Evolutionary conservation across 495 filamentous ascomycete species (phyloP).

Genomic region (Aspergillus bridgeri): DNA sequence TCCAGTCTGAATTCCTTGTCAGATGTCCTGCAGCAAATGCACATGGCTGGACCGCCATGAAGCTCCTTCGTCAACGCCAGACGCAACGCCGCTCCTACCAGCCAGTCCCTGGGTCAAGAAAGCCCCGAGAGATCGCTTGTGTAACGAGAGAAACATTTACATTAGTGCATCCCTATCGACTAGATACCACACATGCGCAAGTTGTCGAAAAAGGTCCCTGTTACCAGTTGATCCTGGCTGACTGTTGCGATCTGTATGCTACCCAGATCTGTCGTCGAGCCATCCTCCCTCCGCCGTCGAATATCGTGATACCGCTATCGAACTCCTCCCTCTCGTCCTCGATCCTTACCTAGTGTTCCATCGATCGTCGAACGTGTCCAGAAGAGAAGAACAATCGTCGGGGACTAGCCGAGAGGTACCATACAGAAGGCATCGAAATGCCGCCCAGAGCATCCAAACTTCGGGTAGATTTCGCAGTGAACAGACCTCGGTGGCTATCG

Average conservation of each 20-base stretch:
- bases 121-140: constrained; percentile 1
- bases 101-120: background rate
- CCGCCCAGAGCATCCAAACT: constrained; percentile 13
- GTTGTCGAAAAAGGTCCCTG: constrained; percentile 26
- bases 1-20: constrained; percentile 26
- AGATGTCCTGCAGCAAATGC: constrained; percentile 22
- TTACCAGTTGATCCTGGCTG: constrained; percentile 29
- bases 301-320: too few relatives aligned
- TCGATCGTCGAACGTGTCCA: background rate
- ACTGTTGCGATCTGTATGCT: constrained; percentile 40
- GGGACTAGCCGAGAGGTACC: constrained; percentile 22
- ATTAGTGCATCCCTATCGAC: constrained; percentile 12
- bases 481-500: constrained; percentile 31
- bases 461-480: constrained; percentile 20
- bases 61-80: background rate
- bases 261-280: constrained; percentile 24
- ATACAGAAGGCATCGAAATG: constrained; percentile 19
- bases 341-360: constrained; percentile 20
- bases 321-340: constrained; percentile 33
- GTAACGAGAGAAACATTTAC: too few relatives aligned
- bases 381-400: background rate
- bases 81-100: background rate
- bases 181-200: constrained; percentile 17
- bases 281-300: constrained; percentile 24
- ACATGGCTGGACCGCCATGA: constrained; percentile 8